Conservation (phyloP, 257 asterid genomes). For the Orobanche coerulescens region DNA sequence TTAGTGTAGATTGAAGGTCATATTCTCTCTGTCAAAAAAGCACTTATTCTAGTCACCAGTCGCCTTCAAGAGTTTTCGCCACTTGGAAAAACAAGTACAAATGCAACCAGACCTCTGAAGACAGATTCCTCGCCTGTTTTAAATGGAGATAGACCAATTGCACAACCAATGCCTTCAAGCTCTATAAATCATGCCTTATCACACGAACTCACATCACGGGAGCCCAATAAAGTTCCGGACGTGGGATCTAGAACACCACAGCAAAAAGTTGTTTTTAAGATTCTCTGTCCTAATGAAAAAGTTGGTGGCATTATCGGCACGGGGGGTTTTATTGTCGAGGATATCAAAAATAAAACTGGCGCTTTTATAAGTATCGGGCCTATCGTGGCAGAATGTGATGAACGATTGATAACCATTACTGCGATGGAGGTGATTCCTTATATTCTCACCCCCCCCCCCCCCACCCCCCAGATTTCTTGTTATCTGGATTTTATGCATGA, state of each 20-base stretch:
- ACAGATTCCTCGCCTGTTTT: conserved; percentile 26
- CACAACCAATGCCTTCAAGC: conserved; percentile 33
- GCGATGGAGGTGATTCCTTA: conserved; percentile 49
- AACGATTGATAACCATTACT: conserved; percentile 48
- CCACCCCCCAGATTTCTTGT: neutral
- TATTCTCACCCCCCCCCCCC: no score
- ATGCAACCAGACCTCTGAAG: conserved; percentile 28
- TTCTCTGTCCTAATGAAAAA: conserved; percentile 52
- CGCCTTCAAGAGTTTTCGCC: conserved; percentile 59
- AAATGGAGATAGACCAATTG: conserved; percentile 30
- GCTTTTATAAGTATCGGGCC: conserved; percentile 48
- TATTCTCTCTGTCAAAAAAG: conserved; percentile 54
- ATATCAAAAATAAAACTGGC: conserved; percentile 51
- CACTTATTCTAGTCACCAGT: conserved; percentile 49
- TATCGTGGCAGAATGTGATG: conserved; percentile 42
- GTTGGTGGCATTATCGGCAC: conserved; percentile 66
- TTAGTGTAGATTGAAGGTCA: conserved; percentile 49
- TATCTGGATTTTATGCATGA: conserved; percentile 9
- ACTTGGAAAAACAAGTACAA: conserved; percentile 29
- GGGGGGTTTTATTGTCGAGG: conserved; percentile 56
- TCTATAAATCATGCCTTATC: conserved; percentile 20
- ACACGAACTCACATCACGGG: conserved; percentile 16
- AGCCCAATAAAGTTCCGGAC: conserved; percentile 27
- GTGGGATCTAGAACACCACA: conserved; percentile 26
- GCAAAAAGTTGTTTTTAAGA: conserved; percentile 49